Base-by-base conservation (phyloP, 495 filamentous ascomycete species). In the Penicillium maclennaniae region DNA sequence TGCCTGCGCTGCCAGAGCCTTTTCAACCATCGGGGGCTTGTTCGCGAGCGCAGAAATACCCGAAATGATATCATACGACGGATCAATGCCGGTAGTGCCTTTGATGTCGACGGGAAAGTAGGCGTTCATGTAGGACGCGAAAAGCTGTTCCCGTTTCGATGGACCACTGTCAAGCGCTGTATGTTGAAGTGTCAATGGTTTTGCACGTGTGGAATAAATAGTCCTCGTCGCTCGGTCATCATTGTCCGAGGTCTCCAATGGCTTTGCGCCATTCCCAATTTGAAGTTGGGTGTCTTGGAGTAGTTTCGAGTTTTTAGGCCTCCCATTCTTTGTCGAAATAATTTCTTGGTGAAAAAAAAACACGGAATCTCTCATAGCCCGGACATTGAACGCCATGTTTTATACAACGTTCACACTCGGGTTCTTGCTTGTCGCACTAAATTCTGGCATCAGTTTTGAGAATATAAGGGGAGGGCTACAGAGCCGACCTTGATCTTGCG, bases 21-120 rank as follows among this genome's bases (percentile, higher is more conserved):
- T 48, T 45, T 54, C 51, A 25, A 54, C 44, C 51, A 47, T 47
- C 4, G 31, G n/a, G 15, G 44, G 15, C 27, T 54, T 54, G 16
- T 38, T 47, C n/a, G 51, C 44, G 15, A 54, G 16, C 6, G 38
- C 38, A 1, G n/a, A 12, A 14, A 40, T 12, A 15, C 38, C 38
- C 2, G 19, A 21, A 5, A 54, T 14, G 4, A 54, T n/a, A 6
- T 2, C 31, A 37, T 54, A 43, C 38, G 9, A 40, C 3, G 19
- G 44, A 37, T 54, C 51, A 17, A 40, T 40, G 15, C 15, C 38
- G 19, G 17, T 43, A n/a, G 28, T 54, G 10, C 51, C 44, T 16
- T 1, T 16, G 4, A 47, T 36, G 6, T 47, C 19, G n/a, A 16
- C 15, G 10, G 51, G 51, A 27, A 54, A 54, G 20, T 54, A 54